Evolutionary conservation across 179 eudicot species (phyloP).

Genomic region (Nepenthes alata): DNA sequence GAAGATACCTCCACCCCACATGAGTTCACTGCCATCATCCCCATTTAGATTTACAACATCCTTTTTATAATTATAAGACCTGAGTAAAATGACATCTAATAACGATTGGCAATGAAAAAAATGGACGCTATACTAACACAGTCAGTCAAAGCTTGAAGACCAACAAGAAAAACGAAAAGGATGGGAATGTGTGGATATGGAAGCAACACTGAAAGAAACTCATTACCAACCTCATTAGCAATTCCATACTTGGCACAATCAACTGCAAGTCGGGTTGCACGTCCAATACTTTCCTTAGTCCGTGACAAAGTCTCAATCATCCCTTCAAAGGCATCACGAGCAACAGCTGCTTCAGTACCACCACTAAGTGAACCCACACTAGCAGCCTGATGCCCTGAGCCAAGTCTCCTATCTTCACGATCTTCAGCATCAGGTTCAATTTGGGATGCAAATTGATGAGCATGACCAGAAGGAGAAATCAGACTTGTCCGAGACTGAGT

Average conservation of each 20-base stretch:
- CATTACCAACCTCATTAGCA: constrained; percentile 67
- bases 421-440: constrained; percentile 42
- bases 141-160: too few relatives aligned
- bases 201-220: neutral
- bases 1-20: too few relatives aligned
- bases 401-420: constrained; percentile 42
- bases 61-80: too few relatives aligned
- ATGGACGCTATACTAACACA: too few relatives aligned
- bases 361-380: constrained; percentile 67
- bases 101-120: too few relatives aligned
- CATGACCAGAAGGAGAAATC: constrained; percentile 37
- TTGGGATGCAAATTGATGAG: constrained; percentile 19
- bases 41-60: too few relatives aligned
- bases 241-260: constrained; percentile 98
- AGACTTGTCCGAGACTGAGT: constrained; percentile 22
- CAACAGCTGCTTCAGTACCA: constrained; percentile 95
- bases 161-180: neutral
- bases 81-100: too few relatives aligned
- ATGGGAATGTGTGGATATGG: too few relatives aligned
- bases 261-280: constrained; percentile 97
- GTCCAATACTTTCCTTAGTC: constrained; percentile 97
- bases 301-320: constrained; percentile 97
- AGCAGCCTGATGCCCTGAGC: constrained; percentile 37
- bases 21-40: too few relatives aligned
- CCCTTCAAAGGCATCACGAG: constrained; percentile 99